These are phyloP conservation scores for Epichloe sp. DNA, from an alignment of 2,329 filamentous ascomycete genomes.

Conservation along the genomic window DNA sequence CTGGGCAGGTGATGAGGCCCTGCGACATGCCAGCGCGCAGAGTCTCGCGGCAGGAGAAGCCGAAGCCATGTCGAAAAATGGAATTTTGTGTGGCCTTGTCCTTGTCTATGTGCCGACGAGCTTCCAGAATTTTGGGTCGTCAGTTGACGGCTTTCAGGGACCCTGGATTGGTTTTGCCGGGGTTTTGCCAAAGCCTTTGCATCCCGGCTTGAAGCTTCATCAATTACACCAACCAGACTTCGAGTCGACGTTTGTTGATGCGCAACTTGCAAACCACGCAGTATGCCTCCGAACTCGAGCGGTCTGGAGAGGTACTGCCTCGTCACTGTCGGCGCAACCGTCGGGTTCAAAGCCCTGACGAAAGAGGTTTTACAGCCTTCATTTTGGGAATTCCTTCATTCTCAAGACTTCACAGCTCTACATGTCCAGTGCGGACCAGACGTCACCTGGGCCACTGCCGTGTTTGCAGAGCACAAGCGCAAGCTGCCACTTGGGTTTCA, in stretches of 20 bases:
- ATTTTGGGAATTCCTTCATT: slow-evolving; percentile 49
- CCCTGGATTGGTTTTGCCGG: background rate
- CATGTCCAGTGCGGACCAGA: slow-evolving; percentile 71
- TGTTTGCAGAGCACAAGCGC: slow-evolving; percentile 9
- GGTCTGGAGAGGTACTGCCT: slow-evolving; percentile 43
- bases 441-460: slow-evolving; percentile 24
- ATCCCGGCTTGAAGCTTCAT: too few relatives aligned
- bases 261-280: background rate
- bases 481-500: slow-evolving; percentile 14
- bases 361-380: slow-evolving; percentile 44
- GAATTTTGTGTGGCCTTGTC: background rate
- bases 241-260: background rate
- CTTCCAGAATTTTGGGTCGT: slow-evolving; percentile 19
- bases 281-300: slow-evolving; percentile 3
- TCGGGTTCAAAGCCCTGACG: slow-evolving; percentile 64
- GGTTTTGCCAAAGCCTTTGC: slow-evolving; percentile 1
- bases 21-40: slow-evolving; percentile 22
- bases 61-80: slow-evolving; percentile 21
- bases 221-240: too few relatives aligned
- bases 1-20: slow-evolving; percentile 12
- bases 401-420: slow-evolving; percentile 55
- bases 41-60: slow-evolving; percentile 25
- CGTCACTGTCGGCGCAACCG: slow-evolving; percentile 86
- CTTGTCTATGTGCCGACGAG: slow-evolving; percentile 1
- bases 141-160: background rate